These are phyloP conservation scores for Flammula alnicola DNA, from an alignment of 1,284 basidiomycete genomes.

Conservation along the genomic window DNA sequence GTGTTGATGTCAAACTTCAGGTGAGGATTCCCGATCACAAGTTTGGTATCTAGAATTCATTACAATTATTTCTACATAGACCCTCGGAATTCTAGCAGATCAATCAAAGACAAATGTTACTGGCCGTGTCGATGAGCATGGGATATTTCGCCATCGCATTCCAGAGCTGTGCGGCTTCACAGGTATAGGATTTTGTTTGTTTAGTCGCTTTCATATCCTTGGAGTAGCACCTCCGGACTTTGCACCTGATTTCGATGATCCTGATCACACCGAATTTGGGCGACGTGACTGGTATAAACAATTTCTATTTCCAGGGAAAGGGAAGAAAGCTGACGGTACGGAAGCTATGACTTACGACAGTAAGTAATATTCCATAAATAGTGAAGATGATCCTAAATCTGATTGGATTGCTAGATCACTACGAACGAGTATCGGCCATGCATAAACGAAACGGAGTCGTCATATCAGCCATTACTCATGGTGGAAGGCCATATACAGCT, in stretches of 20 bases:
- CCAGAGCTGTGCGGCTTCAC: neutral
- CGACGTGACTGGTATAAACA: neutral
- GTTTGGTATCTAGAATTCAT: too few species aligned
- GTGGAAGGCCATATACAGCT: constrained; percentile 14
- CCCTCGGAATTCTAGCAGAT: too few species aligned
- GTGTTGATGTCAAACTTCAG: neutral
- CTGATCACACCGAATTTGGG: neutral
- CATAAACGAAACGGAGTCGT: constrained; percentile 1
- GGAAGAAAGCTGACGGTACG: neutral
- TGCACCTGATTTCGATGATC: neutral
- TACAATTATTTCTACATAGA: too few species aligned
- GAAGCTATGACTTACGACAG: constrained; percentile 11
- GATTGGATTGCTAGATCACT: constrained; percentile 2
- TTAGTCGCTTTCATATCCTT: neutral
- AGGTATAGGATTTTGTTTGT: neutral
- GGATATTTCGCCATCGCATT: neutral
- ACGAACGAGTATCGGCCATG: constrained; percentile 1
- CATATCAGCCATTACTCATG: constrained; percentile 19
- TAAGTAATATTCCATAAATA: neutral
- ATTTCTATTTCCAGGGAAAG: neutral
- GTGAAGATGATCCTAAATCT: neutral
- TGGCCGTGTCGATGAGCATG: too few species aligned
- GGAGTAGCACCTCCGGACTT: neutral
- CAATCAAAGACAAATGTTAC: too few species aligned
- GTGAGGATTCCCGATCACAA: too few species aligned